Evolutionary conservation across 805 yeast genomes (phyloP).

Genomic region (Yamadazyma nakazawae): DNA sequence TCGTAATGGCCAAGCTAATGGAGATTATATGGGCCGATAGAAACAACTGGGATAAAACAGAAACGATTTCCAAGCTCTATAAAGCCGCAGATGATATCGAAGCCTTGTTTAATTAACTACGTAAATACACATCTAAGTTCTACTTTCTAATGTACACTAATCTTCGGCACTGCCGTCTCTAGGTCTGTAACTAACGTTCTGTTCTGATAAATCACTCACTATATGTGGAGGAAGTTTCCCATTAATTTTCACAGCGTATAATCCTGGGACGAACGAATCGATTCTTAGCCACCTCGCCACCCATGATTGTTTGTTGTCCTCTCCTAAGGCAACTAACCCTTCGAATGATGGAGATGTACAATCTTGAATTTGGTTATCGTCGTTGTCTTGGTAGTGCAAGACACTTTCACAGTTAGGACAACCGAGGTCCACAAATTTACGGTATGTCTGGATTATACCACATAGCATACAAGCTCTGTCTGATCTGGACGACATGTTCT

Average conservation of each 20-base stretch:
- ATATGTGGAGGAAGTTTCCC: constrained; percentile 91
- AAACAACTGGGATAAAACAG: constrained; percentile 41
- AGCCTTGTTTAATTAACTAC: constrained; percentile 1
- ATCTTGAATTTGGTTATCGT: constrained; percentile 80
- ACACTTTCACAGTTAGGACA: constrained; percentile 96
- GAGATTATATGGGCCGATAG: constrained; percentile 73
- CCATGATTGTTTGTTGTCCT: constrained; percentile 80
- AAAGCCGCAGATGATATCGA: constrained; percentile 18
- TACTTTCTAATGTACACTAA: constrained; percentile 20
- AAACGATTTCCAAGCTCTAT: constrained; percentile 31
- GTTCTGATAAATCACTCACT: constrained; percentile 64
- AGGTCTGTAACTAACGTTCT: constrained; percentile 85
- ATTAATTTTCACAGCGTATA: constrained; percentile 89
- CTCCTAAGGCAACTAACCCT: constrained; percentile 88
- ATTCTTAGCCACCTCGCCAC: constrained; percentile 94
- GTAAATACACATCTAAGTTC: constrained; percentile 1
- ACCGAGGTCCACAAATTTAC: constrained; percentile 72
- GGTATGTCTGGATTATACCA: constrained; percentile 82
- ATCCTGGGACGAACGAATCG: constrained; percentile 81
- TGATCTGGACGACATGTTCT: constrained; percentile 50
- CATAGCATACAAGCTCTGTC: constrained; percentile 98
- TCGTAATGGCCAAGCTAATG: constrained; percentile 59
- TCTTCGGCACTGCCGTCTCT: constrained; percentile 87
- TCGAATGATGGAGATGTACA: constrained; percentile 96
- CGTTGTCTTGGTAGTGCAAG: constrained; percentile 70